These are phyloP conservation scores for Eimeria necatrix DNA, from an alignment of 169 alveolate species.

Conservation along the genomic window DNA sequence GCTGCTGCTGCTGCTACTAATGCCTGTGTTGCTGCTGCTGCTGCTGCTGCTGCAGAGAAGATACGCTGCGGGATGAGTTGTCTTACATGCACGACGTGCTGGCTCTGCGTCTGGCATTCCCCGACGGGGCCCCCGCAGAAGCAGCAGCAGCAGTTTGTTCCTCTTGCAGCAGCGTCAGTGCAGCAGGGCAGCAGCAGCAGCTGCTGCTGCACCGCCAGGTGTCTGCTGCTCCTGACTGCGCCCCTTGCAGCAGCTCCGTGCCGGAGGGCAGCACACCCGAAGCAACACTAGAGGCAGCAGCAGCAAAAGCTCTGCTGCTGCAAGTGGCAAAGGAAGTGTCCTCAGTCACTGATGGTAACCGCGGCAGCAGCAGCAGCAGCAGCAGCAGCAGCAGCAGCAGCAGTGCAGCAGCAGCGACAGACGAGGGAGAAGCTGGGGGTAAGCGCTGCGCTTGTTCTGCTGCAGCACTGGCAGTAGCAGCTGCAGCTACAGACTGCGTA, in stretches of 20 bases:
- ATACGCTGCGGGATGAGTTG: conserved; percentile 57
- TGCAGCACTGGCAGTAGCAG: conserved; percentile 25
- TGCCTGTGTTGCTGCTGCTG: neutral
- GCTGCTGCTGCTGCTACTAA: neutral
- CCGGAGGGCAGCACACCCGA: neutral
- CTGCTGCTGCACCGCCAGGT: neutral
- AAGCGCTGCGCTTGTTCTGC: neutral
- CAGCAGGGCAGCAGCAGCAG: neutral
- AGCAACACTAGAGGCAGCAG: neutral
- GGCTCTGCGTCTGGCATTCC: conserved; percentile 72
- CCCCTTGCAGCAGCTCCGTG: neutral
- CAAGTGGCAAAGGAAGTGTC: neutral
- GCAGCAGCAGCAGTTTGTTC: neutral
- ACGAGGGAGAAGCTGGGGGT: neutral
- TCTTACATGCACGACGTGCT: conserved; percentile 70
- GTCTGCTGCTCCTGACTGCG: neutral
- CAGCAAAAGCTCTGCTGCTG: neutral
- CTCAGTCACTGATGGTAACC: neutral
- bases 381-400: conserved; percentile 20
- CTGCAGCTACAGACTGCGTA: neutral
- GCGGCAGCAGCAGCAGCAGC: neutral
- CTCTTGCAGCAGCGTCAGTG: neutral
- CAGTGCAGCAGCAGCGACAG: neutral
- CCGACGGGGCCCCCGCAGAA: neutral
- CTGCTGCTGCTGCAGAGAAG: conserved; percentile 13